Base-by-base conservation (phyloP, 2,329 filamentous ascomycete genomes). In the Colletotrichum incanum region DNA sequence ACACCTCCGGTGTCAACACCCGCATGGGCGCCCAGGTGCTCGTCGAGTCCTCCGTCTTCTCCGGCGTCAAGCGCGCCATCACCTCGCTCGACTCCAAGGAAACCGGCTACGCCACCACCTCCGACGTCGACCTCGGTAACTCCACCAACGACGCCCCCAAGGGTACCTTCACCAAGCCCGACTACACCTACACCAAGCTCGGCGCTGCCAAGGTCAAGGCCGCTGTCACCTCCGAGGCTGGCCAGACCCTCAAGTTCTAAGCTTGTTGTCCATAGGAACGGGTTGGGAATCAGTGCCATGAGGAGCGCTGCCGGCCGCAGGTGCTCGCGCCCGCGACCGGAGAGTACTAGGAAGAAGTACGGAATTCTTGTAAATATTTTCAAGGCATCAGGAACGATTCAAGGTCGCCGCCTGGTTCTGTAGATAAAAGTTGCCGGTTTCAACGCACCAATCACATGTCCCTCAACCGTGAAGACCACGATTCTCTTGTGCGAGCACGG, bases 11-110 rank as follows among this genome's bases (percentile, higher is more conserved):
- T 59, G 85, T 91, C 82, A 90, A 90, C 83, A 86, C 87, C 61
- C 86, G 88, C 65, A 83, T 86, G 76, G 86, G 85, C 16, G 88
- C 89, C n/a, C 84, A 90, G 78, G 81, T 90, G n/a, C 85, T 90
- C 37, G 84, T 91, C 34, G 86, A 91, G 82, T 89, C 87, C 63
- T 86, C 86, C 71, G 81, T 81, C 74, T 90, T 89, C 76, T 82
- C 78, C 68, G 82, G 79, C 74, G 83, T 82, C 75, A 77, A 76
- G 71, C 76, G 73, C 52, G 80, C 81, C 58, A 78, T 85, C 68
- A 79, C 79, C 76, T 84, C 79, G 63, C 79, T 76, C 62, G 82
- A 87, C 78, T 85, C 83, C 69, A 77, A 83, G 72, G 64, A 77
- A 55, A 81, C 81, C 18, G 85, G 85, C 61, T 84, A 81, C 69